Base-by-base conservation (phyloP, 257 asterid genomes). In the Linaria vulgaris region DNA sequence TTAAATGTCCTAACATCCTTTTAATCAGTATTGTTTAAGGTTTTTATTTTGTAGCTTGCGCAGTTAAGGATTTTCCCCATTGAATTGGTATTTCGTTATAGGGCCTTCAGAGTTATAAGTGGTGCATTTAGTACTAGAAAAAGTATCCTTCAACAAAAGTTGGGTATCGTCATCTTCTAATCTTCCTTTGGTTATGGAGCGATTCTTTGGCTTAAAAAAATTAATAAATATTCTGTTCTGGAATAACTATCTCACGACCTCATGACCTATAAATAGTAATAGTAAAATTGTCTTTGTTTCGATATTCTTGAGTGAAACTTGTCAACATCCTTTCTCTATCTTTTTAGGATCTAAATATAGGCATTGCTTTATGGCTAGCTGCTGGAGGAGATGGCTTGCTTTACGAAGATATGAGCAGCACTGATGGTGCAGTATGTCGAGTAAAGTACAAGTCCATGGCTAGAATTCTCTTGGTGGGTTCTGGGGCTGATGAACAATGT, bases 401-500 rank as follows among this genome's bases (percentile, higher is more conserved):
- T 48, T 87, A 78, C 63, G 80, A 80, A 45, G 79, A 65, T 55
- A 52, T 49, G 52, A 70, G 69, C 56, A 38, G 52, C 55, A 27
- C 43, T 13, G 64, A 66, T 10, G 64, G 57, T 46, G 65, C 37
- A 17, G 62, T 45, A 15, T 10, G 50, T 80, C 76, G 69, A 38
- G 72, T 79, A 69, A 80, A 76, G 78, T 87, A 82, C 70, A 92
- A 81, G 63, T 92, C 99, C 1, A 56, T 44, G 21, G 79, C 96
- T 59, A 83, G 94, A 81, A 78, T 89, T 82, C 96, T 92, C 12
- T 75, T 92, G 52, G 94, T 87, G 74, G 99, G 99, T 66, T 68
- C 99, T 73, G 99, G 98, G 65, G 99, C 99, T 52, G 99, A 92
- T 54, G 99, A 92, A 64, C 99, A 92, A 57, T 92, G 99, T 82